Base-by-base conservation (phyloP, 768 basidiomycete genomes). In the Podaxis mareebaensis region DNA sequence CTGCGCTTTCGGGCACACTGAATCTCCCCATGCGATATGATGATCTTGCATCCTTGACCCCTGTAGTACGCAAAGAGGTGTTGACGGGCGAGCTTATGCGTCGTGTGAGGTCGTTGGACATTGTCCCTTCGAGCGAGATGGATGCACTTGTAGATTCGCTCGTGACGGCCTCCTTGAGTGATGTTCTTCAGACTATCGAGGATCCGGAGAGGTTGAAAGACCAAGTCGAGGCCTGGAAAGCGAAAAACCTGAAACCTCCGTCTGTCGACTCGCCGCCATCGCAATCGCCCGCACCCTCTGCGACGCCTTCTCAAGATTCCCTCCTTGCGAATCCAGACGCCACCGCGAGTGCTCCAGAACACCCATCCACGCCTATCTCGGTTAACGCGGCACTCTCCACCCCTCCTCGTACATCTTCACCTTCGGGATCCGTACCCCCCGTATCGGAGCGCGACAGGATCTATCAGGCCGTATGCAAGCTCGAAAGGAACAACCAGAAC, bases 11-110 rank as follows among this genome's bases (percentile, higher is more conserved):
- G 4, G 93, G 92, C 15, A 92, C 87, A 0, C 80, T 93, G 42
- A 92, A 89, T 70, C 72, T 94, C 17, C 89, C 93, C 0, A 90
- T 93, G 87, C 88, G 85, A n/a, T 93, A 93, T 64, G 93, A 95
- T 66, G 92, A 94, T 61, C 83, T 95, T 5, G 82, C 92, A 0
- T 83, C 87, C 0, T 78, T 95, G 46, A 93, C 93, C 11, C 92
- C 93, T 17, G 93, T 95, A 20, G 92, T 95, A 12, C 86, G 93
- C 67, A 91, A 89, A 71, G 92, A 93, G 69, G 90, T 95, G 4
- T 80, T 95, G 28, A 88, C 90, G 0, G 93, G 92, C 36, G 93
- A 95, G 73, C 78, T 95, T 28, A 89, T 84, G 69, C 84, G 92
- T 63, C 87, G 91, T 4, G 79, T 95, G 68, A 90, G 85, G 69